These are phyloP conservation scores for Russula olivacea DNA, from an alignment of 768 basidiomycete species.

Conservation along the genomic window DNA sequence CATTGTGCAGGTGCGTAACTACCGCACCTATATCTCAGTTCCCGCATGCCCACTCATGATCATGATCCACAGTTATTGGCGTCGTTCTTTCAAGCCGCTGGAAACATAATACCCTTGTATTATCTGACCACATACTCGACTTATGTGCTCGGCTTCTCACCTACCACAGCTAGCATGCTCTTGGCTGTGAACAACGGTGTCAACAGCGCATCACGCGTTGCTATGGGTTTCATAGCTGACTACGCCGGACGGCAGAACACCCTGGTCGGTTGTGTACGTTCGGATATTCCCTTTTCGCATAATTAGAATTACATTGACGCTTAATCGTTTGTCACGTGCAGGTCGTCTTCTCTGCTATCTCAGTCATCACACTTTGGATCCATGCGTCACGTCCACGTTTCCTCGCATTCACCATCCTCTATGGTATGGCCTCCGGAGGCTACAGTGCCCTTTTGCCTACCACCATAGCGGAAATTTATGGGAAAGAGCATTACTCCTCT, in stretches of 20 bases:
- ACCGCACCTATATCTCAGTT: neutral
- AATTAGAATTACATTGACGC: neutral
- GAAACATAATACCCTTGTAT: slow-evolving; percentile 41
- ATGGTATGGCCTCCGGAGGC: slow-evolving; percentile 41
- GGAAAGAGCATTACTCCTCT: slow-evolving; percentile 38
- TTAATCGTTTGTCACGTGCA: slow-evolving; percentile 14
- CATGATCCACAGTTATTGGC: slow-evolving; percentile 35
- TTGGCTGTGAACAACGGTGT: slow-evolving; percentile 41
- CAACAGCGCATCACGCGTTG: slow-evolving; percentile 38
- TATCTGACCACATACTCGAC: slow-evolving; percentile 41
- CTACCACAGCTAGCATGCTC: slow-evolving; percentile 35
- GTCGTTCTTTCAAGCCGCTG: slow-evolving; percentile 41
- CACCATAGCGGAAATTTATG: slow-evolving; percentile 41
- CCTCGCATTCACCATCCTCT: slow-evolving; percentile 37
- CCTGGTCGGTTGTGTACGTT: slow-evolving; percentile 35
- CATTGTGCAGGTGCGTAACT: slow-evolving; percentile 34
- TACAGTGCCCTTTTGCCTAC: slow-evolving; percentile 43
- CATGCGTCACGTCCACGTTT: slow-evolving; percentile 36
- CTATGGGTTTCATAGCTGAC: slow-evolving; percentile 41
- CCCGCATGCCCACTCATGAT: neutral
- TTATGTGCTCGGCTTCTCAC: slow-evolving; percentile 36
- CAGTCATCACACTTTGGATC: slow-evolving; percentile 41
- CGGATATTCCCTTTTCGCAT: neutral
- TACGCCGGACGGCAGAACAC: slow-evolving; percentile 42
- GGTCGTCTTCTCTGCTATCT: slow-evolving; percentile 38